Evolutionary conservation across 768 basidiomycete species (phyloP), one percentile per base, ranked within the genome.

Genomic region (Hygrocybe coccinea): DNA sequence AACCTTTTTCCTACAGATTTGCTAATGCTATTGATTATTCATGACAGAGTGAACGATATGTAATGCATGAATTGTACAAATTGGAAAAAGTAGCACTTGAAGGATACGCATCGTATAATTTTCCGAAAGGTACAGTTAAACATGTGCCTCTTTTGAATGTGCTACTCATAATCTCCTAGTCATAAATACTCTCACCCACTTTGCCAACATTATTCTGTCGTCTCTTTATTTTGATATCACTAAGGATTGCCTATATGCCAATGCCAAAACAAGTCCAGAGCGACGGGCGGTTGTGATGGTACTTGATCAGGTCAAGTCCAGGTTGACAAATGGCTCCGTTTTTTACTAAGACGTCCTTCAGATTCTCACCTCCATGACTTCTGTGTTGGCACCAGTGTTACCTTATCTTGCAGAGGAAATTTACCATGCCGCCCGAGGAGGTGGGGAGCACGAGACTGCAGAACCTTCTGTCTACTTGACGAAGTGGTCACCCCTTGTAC

Each of bases 341-440:
- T 6, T 10, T 19, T 14, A 46, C 17, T 34, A 38, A 39, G 50
- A 52, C 19, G n/a, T 12, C 15, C 21, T 35, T n/a, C 55, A 94
- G 89, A 75, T 85, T 37, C 69, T 95, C 49, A 71, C 74, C 25
- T 85, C 82, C 2, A 80, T 91, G 71, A 82, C 82, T 1, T 78
- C 77, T 2, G 77, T 91, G 2, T 74, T 94, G 45, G 89, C 91
- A 0, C 95, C 95, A 0, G 84, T 97, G 24, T 75, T 91, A 2
- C 95, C 95, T 8, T 89, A 95, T 65, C 79, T 97, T 5, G 89
- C 91, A 0, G 94, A 97, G 69, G 95, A 97, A 68, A 82, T 95
- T 54, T 79, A 89, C 61, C 76, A 79, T 25, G 11, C 14, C 17
- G 71, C 75, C 21, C 60, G 68, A 67, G 10, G 48, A 21, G 11